Evolutionary conservation across 2,329 filamentous ascomycete genomes (phyloP), one percentile per base, ranked within the genome.

Genomic region (Shiraia sp.): DNA sequence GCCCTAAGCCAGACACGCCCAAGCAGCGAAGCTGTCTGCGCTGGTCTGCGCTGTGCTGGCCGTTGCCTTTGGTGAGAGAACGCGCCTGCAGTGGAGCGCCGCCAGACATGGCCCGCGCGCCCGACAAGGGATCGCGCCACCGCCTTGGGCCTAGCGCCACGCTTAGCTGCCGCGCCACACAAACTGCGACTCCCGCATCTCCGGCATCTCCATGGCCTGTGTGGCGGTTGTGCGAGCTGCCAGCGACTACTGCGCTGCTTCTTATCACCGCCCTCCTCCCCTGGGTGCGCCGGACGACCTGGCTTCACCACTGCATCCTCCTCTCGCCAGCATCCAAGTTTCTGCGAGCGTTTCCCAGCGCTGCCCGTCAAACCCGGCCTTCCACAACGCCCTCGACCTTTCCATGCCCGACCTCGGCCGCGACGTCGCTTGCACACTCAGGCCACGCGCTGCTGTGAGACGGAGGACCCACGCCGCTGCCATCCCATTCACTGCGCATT

Each of bases 181-280:
- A 12, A 26, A 33, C 23, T 9, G 26, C 51, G 39, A 42, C 26
- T 40, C 29, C 27, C 32, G 52, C 57, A 53, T 66, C 63, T 66
- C 63, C 63, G 63, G 63, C 51, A 48, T 66, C 62, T 66, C 62
- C 63, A 61, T 51, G 45, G n/a, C n/a, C n/a, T n/a, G n/a, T n/a
- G n/a, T n/a, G n/a, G n/a, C n/a, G n/a, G n/a, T n/a, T n/a, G n/a
- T n/a, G n/a, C n/a, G n/a, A n/a, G n/a, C n/a, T n/a, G 51, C 33
- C 33, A 29, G n/a, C 22, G 27, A n/a, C 23, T 33, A 40, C 42
- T 12, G 19, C n/a, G 32, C 13, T 19, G 17, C 29, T 10, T 25
- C 36, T 54, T 58, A 56, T 55, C 49, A 51, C 22, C 45, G 22
- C 17, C 32, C 31, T 40, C 47, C 44, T 44, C 42, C 36, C 38